Evolutionary conservation across 148 eudicot species (phyloP).

Genomic region (Fagopyrum tataricum): DNA sequence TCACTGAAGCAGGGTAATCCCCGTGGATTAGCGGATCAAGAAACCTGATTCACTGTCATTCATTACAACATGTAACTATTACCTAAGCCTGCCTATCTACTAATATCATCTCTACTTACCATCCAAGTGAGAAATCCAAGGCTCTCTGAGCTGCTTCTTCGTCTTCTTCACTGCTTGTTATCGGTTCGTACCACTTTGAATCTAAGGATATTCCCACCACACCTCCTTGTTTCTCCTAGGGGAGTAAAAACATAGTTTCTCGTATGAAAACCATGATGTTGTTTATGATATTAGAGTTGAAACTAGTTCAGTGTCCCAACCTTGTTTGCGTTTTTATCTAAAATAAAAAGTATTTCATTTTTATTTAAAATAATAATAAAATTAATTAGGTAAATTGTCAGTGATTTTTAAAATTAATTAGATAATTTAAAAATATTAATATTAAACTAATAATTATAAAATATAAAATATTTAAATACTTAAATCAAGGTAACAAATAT

Average conservation of each 20-base stretch:
- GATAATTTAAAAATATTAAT: no score
- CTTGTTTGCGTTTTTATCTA: no score
- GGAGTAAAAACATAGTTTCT: not conserved
- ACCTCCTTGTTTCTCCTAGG: conserved; percentile 71
- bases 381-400: no score
- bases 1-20: conserved; percentile 80
- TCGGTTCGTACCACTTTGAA: conserved; percentile 88
- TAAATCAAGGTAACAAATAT: no score
- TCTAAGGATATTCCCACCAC: conserved; percentile 71
- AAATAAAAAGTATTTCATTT: no score
- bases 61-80: not conserved
- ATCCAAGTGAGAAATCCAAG: conserved; percentile 73
- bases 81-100: not conserved
- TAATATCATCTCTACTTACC: conserved; percentile 37
- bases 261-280: not conserved
- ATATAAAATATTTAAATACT: no score
- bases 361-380: no score
- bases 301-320: no score
- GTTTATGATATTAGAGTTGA: not conserved
- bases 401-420: no score
- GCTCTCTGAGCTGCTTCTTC: conserved; percentile 79
- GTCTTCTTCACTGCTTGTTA: conserved; percentile 58
- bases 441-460: no score
- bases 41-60: conserved; percentile 51
- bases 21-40: conserved; percentile 86